A percentile compares a stretch with the other conserved stretches of the same genome.
Conservation (phyloP, 2,329 filamentous ascomycete species). For the Exophiala oligosperma region DNA sequence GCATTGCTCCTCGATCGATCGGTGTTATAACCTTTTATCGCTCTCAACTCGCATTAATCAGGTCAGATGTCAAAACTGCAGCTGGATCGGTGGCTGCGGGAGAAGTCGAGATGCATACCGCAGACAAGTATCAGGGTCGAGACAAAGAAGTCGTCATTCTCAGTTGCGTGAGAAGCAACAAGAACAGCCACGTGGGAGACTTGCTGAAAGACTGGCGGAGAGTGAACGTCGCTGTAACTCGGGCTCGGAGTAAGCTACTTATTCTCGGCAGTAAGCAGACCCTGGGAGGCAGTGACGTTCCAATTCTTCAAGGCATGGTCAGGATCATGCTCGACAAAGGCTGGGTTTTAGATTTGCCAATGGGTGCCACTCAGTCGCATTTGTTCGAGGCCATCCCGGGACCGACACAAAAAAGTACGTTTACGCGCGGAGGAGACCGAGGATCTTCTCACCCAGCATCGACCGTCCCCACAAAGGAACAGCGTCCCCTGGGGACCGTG, state of each 20-base stretch:
- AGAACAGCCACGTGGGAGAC: slow-evolving; percentile 80
- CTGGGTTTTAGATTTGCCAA: slow-evolving; percentile 78
- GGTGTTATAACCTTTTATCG: slow-evolving; percentile 98
- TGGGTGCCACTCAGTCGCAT: slow-evolving; percentile 66
- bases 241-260: slow-evolving; percentile 87
- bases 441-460: neutral
- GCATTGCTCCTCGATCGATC: slow-evolving; percentile 73
- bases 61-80: slow-evolving; percentile 63
- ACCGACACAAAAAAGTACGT: slow-evolving; percentile 10
- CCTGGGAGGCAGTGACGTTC: slow-evolving; percentile 61
- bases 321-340: slow-evolving; percentile 70
- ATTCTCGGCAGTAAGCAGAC: slow-evolving; percentile 82
- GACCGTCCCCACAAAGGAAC: slow-evolving; percentile 1
- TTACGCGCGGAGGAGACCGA: slow-evolving; percentile 11
- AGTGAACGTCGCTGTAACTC: slow-evolving; percentile 93
- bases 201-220: slow-evolving; percentile 86
- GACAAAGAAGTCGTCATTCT: slow-evolving; percentile 93
- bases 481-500: slow-evolving; percentile 21
- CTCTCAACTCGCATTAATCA: slow-evolving; percentile 81
- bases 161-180: slow-evolving; percentile 84
- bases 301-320: slow-evolving; percentile 76
- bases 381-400: slow-evolving; percentile 57
- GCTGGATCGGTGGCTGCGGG: slow-evolving; percentile 40
- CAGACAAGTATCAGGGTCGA: slow-evolving; percentile 92
- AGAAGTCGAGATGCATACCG: slow-evolving; percentile 90